Evolutionary conservation across 164 flowering plant species (phyloP), one percentile per base, ranked within the genome.

Genomic region (Cinnamomum micranthum): DNA sequence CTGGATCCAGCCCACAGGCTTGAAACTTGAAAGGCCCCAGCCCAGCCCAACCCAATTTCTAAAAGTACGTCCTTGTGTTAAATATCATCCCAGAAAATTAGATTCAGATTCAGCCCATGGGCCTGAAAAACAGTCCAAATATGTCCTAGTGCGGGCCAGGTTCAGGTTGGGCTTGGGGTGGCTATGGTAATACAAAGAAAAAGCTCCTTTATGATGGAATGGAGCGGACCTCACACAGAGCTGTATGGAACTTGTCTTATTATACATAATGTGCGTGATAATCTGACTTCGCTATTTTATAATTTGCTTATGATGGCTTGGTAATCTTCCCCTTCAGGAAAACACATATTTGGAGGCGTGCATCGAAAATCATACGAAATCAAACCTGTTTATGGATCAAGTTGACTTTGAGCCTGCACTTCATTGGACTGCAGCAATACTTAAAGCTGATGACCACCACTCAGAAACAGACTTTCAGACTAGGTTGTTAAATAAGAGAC

Each of bases 311-410:
- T 23, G 47, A 62, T 67, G n/a, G 50, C 28, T 65, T 50, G 50
- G 35, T 50, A 23, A 60, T 52, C 24, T 35, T 75, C 31, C 52
- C 55, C 81, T 75, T 77, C 90, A 91, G 99, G 99, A 92, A 72
- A 88, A 77, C 71, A 93, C 95, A 70, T 92, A 81, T 83, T 78
- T 95, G 80, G 99, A 95, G 84, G 97, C 97, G 63, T 93, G 99
- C 84, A 84, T 95, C 71, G 99, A 95, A 80, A 95, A 93, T 75
- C 97, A 95, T 84, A 95, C 99, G 47, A 95, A 95, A 80, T 76
- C 96, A 79, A 88, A 84, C 82, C 97, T 95, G 76, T 95, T 79
- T 72, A 93, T 95, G 99, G 97, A 93, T 77, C 99, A 93, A 90
- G 98, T 95, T 75, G 99, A 95, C 70, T 95, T 95, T 86, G 98